phyloP scores from a whole-genome alignment of 1,139 yeast genomes.

The Yamadazyma diospyri region DNA sequence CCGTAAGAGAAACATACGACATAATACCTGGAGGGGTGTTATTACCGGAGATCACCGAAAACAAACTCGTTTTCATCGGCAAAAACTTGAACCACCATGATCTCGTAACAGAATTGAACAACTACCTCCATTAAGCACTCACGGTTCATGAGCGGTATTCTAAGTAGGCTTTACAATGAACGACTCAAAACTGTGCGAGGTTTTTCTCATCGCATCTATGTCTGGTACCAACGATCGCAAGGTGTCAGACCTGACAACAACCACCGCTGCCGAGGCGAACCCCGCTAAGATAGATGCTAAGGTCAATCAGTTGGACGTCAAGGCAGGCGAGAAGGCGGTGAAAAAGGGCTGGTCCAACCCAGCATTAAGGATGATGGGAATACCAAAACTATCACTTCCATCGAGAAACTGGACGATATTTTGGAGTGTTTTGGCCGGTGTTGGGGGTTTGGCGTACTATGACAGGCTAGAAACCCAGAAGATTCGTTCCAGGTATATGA shows the following conservation, averaged over 20 bases:
- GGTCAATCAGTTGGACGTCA: too few relatives aligned
- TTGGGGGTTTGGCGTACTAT: slow-evolving; percentile 72
- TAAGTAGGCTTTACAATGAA: too few relatives aligned
- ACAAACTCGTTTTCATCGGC: slow-evolving; percentile 81
- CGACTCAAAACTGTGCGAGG: too few relatives aligned
- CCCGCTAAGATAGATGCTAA: too few relatives aligned
- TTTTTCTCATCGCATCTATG: background rate
- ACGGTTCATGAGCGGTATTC: too few relatives aligned
- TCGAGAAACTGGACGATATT: slow-evolving; percentile 92
- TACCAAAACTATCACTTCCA: slow-evolving; percentile 73
- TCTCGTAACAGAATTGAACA: slow-evolving; percentile 22
- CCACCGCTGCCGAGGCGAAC: too few relatives aligned
- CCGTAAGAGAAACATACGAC: slow-evolving; percentile 90
- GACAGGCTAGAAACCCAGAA: slow-evolving; percentile 73
- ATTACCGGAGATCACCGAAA: slow-evolving; percentile 32
- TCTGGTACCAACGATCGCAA: too few relatives aligned
- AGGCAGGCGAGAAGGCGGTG: slow-evolving; percentile 4
- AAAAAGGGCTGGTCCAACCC: slow-evolving; percentile 73
- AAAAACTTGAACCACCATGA: slow-evolving; percentile 46
- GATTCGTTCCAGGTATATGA: slow-evolving; percentile 66
- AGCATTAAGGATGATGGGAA: slow-evolving; percentile 84
- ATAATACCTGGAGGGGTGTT: slow-evolving; percentile 51
- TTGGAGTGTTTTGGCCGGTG: slow-evolving; percentile 64
- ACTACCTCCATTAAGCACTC: slow-evolving; percentile 1
- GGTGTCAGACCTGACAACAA: too few relatives aligned